phyloP scores from a whole-genome alignment of 1,284 basidiomycete species.

The Sporisorium iseilematis-ciliati region DNA sequence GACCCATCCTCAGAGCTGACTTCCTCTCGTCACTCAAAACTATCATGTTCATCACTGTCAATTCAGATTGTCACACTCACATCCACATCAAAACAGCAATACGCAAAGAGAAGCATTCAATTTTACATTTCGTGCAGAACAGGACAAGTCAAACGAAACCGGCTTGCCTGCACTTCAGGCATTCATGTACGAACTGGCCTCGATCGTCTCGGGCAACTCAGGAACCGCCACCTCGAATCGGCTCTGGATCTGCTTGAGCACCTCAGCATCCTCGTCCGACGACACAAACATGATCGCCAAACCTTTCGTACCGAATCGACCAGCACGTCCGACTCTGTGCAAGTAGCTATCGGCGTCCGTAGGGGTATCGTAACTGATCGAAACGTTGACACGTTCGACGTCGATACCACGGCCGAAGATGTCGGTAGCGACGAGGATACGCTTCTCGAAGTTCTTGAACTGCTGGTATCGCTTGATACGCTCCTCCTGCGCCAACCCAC shows the following conservation, averaged over 20 bases:
- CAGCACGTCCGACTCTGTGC: conserved; percentile 98
- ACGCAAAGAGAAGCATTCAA: neutral
- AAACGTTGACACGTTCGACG: conserved; percentile 69
- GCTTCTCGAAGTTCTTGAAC: conserved; percentile 99
- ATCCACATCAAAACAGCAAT: too few species aligned
- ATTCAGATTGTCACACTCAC: neutral
- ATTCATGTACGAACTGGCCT: conserved; percentile 75
- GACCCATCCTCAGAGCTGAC: neutral
- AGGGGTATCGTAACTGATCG: conserved; percentile 80
- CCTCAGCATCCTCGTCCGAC: conserved; percentile 89
- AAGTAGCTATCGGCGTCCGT: conserved; percentile 97
- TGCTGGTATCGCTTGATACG: conserved; percentile 97
- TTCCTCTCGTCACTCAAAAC: neutral
- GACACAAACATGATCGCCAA: conserved; percentile 98
- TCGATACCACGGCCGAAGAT: conserved; percentile 70
- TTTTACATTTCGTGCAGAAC: neutral
- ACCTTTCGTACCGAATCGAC: conserved; percentile 99
- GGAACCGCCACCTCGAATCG: conserved; percentile 93
- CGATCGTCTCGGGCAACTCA: conserved; percentile 91
- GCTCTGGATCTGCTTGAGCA: conserved; percentile 89
- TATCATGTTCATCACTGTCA: neutral
- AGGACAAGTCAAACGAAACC: neutral
- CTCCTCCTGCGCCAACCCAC: conserved; percentile 92
- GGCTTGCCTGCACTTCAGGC: too few species aligned
- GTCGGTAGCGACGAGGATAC: conserved; percentile 73